Evolutionary conservation across 768 basidiomycete genomes (phyloP).

Genomic region (Rhizopogon vulgaris): DNA sequence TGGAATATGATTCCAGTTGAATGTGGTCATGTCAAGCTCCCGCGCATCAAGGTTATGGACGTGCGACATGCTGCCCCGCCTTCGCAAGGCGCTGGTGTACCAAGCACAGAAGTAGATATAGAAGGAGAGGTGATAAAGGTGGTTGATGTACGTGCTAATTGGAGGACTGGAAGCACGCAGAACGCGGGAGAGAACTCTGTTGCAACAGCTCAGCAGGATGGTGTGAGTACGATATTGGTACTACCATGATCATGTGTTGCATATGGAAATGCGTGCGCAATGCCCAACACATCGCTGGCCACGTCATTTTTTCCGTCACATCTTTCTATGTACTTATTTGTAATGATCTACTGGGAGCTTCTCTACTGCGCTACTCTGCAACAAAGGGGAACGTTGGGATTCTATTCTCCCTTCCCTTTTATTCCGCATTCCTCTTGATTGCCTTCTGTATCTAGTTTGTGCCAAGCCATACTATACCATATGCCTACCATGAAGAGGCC

Average conservation of each 20-base stretch:
- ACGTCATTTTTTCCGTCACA: no score
- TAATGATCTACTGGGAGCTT: no score
- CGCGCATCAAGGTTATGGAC: constrained; percentile 53
- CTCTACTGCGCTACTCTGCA: no score
- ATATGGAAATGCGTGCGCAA: not conserved
- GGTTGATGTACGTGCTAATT: constrained; percentile 45
- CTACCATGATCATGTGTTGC: constrained; percentile 7
- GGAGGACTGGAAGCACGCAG: constrained; percentile 12
- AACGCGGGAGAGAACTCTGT: constrained; percentile 5
- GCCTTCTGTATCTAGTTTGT: constrained; percentile 42
- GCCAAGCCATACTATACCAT: constrained; percentile 49
- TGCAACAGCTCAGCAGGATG: constrained; percentile 2
- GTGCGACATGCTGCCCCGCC: constrained; percentile 36
- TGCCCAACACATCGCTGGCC: no score
- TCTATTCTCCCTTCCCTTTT: constrained; percentile 26
- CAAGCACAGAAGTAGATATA: constrained; percentile 25
- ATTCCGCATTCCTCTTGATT: constrained; percentile 29
- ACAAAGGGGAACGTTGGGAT: no score
- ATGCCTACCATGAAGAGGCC: constrained; percentile 69
- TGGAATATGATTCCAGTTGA: constrained; percentile 74
- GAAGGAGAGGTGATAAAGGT: constrained; percentile 47
- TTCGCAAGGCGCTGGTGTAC: constrained; percentile 17
- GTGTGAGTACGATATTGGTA: constrained; percentile 10
- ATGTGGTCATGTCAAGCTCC: constrained; percentile 61
- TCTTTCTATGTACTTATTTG: no score